phyloP scores from a whole-genome alignment of 2,329 filamentous ascomycete genomes.

The Nannizzia gypsea region DNA sequence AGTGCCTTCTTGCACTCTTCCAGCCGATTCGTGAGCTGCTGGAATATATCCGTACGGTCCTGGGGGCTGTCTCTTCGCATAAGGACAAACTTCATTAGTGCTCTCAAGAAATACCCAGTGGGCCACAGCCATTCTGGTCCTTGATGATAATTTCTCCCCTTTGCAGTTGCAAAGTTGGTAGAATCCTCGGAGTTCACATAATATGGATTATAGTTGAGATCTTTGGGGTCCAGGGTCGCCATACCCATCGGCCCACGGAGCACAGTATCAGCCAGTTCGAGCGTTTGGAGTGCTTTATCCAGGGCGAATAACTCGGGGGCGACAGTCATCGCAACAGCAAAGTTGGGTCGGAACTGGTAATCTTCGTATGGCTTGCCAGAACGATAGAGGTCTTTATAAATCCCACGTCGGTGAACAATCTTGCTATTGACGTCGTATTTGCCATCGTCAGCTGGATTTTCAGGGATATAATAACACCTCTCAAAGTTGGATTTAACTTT shows the following conservation, averaged over 20 bases:
- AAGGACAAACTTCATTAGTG: constrained; percentile 81
- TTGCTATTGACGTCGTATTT: constrained; percentile 68
- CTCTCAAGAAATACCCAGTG: constrained; percentile 86
- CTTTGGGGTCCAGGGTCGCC: constrained; percentile 84
- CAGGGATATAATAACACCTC: constrained; percentile 76
- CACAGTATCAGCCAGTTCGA: constrained; percentile 65
- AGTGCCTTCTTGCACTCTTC: constrained; percentile 78
- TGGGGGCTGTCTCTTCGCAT: constrained; percentile 53
- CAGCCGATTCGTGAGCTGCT: constrained; percentile 79
- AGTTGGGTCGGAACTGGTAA: constrained; percentile 91
- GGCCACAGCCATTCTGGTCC: constrained; percentile 98
- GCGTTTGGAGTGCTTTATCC: constrained; percentile 63
- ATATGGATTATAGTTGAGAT: constrained; percentile 86
- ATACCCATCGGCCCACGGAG: constrained; percentile 84
- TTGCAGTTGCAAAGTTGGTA: constrained; percentile 77
- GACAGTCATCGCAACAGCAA: constrained; percentile 88
- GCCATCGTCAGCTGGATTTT: constrained; percentile 54
- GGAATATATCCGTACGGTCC: constrained; percentile 70
- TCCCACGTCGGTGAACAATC: constrained; percentile 79
- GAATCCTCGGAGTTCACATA: constrained; percentile 94
- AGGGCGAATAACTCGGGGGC: constrained; percentile 78
- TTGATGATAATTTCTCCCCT: constrained; percentile 95
- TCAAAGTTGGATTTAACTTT: constrained; percentile 81
- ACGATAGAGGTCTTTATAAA: constrained; percentile 94
- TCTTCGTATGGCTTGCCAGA: constrained; percentile 95